A percentile compares a stretch with the other conserved stretches of the same genome.
phyloP scores from a whole-genome alignment of 192 early-diverging fungal genomes.

The Nowakowskiella sp. region DNA sequence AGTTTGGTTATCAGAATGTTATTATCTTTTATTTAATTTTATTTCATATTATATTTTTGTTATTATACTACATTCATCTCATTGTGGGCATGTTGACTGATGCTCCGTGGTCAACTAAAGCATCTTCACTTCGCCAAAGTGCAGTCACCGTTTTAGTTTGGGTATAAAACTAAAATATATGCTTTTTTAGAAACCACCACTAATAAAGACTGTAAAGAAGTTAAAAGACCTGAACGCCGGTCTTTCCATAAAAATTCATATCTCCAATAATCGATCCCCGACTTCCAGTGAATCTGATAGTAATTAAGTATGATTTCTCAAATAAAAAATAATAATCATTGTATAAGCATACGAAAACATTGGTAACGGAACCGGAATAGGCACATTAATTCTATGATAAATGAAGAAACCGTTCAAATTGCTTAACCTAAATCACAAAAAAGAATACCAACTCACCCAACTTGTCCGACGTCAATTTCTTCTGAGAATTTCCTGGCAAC shows the following conservation, averaged over 20 bases:
- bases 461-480: constrained; percentile 88
- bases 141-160: constrained; percentile 91
- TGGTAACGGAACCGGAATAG: constrained; percentile 93
- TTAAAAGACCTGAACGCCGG: constrained; percentile 28
- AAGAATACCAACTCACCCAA: constrained; percentile 39
- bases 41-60: too few relatives aligned
- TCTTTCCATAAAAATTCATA: constrained; percentile 79
- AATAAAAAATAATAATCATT: not conserved
- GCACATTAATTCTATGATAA: constrained; percentile 55
- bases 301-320: not conserved
- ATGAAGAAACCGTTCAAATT: not conserved
- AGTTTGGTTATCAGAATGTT: too few relatives aligned
- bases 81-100: constrained; percentile 91
- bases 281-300: constrained; percentile 69
- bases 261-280: constrained; percentile 88
- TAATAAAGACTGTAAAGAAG: constrained; percentile 30
- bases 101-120: constrained; percentile 46
- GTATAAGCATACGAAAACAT: constrained; percentile 64
- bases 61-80: too few relatives aligned
- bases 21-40: too few relatives aligned
- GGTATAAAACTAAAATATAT: constrained; percentile 93
- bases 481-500: constrained; percentile 78
- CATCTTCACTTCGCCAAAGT: constrained; percentile 87
- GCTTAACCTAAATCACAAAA: not conserved
- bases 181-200: constrained; percentile 45